Evolutionary conservation across 139 green algal species (phyloP).

Genomic region (Microglena sp.): DNA sequence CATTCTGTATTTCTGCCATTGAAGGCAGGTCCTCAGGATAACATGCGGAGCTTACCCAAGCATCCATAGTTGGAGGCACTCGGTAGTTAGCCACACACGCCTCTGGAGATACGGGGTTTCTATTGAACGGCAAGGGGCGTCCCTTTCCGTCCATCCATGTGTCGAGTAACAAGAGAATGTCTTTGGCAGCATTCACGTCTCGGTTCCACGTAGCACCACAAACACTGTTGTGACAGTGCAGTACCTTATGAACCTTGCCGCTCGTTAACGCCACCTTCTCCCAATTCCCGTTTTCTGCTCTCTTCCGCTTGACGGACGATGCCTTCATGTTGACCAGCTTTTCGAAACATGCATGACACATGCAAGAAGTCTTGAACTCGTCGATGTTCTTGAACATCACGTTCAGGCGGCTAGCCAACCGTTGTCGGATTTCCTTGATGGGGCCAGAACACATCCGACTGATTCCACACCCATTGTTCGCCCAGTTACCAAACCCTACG

Average conservation of each 20-base stretch:
- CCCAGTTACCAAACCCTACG: neutral
- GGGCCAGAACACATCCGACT: neutral
- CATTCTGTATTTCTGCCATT: too few species aligned
- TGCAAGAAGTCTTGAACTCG: neutral
- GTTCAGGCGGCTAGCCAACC: neutral
- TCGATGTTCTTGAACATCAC: constrained; percentile 1
- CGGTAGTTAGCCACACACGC: too few species aligned
- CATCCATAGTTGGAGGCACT: too few species aligned
- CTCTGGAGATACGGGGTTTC: too few species aligned
- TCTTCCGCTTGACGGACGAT: neutral
- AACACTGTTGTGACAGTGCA: neutral
- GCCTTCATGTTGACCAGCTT: constrained; percentile 1
- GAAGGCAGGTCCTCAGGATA: too few species aligned
- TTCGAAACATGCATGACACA: neutral
- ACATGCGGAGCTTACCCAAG: too few species aligned
- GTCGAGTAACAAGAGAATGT: neutral
- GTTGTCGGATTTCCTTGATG: neutral
- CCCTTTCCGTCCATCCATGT: neutral
- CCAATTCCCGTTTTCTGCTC: neutral
- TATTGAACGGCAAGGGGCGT: neutral
- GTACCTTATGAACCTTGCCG: neutral
- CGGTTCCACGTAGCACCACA: constrained; percentile 1
- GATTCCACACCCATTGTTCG: neutral
- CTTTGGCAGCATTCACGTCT: neutral
- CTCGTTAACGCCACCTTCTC: neutral